Evolutionary conservation across 306 rosid genomes (phyloP).

Genomic region (Cucumis melo): DNA sequence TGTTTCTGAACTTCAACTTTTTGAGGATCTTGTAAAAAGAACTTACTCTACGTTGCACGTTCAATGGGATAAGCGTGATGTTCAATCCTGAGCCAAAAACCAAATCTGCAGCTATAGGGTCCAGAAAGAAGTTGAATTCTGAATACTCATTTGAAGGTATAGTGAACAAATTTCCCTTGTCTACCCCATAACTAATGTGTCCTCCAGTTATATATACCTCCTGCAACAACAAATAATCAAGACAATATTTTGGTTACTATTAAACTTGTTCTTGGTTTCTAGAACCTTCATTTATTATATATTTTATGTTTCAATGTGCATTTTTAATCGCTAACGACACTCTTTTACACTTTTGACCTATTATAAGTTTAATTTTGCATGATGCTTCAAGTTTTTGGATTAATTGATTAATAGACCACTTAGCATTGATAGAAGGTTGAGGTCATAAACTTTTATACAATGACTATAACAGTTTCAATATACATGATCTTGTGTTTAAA

Average conservation of each 20-base stretch:
- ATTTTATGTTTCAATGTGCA: background rate
- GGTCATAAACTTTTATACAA: background rate
- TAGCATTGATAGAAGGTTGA: background rate
- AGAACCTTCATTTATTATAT: background rate
- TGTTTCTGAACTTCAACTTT: conserved; percentile 5
- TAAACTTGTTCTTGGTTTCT: background rate
- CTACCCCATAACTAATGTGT: conserved; percentile 27
- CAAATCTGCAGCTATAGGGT: conserved; percentile 64
- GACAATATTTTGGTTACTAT: background rate
- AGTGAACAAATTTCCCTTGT: conserved; percentile 66
- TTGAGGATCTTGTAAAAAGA: conserved; percentile 28
- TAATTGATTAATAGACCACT: background rate
- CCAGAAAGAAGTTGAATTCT: conserved; percentile 81
- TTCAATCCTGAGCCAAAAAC: conserved; percentile 45
- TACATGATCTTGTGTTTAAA: background rate
- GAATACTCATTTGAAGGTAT: conserved; percentile 58
- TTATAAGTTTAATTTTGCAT: background rate
- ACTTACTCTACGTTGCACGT: conserved; percentile 37
- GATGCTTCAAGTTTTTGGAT: background rate
- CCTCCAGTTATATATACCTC: conserved; percentile 76
- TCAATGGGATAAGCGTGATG: conserved; percentile 67
- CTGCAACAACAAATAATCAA: conserved; percentile 21
- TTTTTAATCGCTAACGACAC: background rate
- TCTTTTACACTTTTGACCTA: background rate
- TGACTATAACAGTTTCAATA: background rate